These are phyloP conservation scores for Talaromyces thailandensis DNA, from an alignment of 495 filamentous ascomycete genomes.

Conservation along the genomic window DNA sequence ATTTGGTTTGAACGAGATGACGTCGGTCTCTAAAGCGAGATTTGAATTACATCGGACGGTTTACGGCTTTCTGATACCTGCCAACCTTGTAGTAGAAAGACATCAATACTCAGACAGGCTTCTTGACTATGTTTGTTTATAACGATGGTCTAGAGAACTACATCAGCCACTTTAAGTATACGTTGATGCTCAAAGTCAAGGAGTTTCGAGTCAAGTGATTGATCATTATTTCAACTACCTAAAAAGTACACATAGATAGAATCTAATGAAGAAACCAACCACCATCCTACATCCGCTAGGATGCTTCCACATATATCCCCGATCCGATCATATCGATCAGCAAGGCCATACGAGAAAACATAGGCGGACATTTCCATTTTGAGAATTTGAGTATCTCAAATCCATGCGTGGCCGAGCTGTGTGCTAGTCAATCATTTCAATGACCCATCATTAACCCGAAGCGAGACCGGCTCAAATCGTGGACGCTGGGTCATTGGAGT, in stretches of 20 bases:
- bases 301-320: not conserved
- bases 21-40: not conserved
- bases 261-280: not conserved
- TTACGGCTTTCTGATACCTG: no score
- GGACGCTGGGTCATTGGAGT: not conserved
- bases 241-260: not conserved
- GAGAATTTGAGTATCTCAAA: not conserved
- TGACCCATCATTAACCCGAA: not conserved
- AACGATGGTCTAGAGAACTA: no score
- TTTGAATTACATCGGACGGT: not conserved
- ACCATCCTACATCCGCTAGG: not conserved
- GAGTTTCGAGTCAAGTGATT: not conserved
- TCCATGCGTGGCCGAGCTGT: not conserved
- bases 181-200: not conserved
- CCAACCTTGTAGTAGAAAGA: not conserved
- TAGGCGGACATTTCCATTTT: not conserved
- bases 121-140: no score
- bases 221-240: not conserved
- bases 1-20: conserved; percentile 19
- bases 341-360: not conserved
- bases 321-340: not conserved
- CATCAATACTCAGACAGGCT: not conserved
- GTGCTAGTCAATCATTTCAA: not conserved
- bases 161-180: not conserved
- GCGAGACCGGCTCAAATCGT: conserved; percentile 4